Evolutionary conservation across 1,284 basidiomycete species (phyloP).

Genomic region (Austroboletus novae-zelandiae): DNA sequence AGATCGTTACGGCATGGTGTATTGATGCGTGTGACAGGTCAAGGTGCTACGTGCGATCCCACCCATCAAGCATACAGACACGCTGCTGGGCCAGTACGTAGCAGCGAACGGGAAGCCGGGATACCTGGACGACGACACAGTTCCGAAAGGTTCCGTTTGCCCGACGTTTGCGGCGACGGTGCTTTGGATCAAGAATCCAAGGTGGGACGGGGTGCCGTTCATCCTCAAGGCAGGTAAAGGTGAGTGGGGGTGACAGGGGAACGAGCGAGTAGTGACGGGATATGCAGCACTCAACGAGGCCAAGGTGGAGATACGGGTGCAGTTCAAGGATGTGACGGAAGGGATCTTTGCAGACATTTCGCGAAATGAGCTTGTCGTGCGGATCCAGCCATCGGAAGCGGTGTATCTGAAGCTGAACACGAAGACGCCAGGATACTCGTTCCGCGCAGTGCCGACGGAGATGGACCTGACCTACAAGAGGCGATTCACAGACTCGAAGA

Average conservation of each 20-base stretch:
- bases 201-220: constrained; percentile 98
- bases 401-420: constrained; percentile 95
- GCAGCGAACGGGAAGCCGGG: constrained; percentile 88
- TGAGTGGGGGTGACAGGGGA: constrained; percentile 33
- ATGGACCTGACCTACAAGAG: constrained; percentile 98
- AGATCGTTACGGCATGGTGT: constrained; percentile 17
- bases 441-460: constrained; percentile 88
- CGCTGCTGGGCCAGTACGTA: constrained; percentile 91
- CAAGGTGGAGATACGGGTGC: constrained; percentile 95
- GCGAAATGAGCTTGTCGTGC: constrained; percentile 92
- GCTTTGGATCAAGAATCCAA: constrained; percentile 88
- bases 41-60: constrained; percentile 91
- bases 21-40: constrained; percentile 54
- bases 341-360: constrained; percentile 96
- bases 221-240: constrained; percentile 97
- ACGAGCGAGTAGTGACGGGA: constrained; percentile 10
- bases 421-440: constrained; percentile 88
- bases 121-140: constrained; percentile 94
- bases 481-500: constrained; percentile 83
- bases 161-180: constrained; percentile 91
- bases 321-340: constrained; percentile 94
- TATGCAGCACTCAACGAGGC: constrained; percentile 85
- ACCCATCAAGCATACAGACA: constrained; percentile 74
- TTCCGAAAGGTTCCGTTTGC: constrained; percentile 87
- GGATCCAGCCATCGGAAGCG: constrained; percentile 93